These are phyloP conservation scores for Calonectria naviculata DNA, from an alignment of 2,329 filamentous ascomycete species.

Conservation along the genomic window DNA sequence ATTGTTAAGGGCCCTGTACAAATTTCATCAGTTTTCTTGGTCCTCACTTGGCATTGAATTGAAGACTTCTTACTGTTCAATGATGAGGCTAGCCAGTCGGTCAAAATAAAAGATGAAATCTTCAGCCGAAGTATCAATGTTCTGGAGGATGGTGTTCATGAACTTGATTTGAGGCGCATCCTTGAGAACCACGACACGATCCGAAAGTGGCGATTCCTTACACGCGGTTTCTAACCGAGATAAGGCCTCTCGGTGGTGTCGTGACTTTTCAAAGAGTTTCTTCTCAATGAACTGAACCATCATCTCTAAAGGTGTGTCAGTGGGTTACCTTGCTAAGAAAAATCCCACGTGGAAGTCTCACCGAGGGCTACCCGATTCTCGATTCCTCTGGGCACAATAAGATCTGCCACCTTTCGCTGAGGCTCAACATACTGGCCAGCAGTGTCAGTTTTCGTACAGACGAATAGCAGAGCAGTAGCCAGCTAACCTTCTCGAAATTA, in stretches of 20 bases:
- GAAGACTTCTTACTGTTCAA: conserved; percentile 72
- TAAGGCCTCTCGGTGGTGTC: conserved; percentile 82
- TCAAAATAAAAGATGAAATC: conserved; percentile 99
- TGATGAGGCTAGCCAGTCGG: conserved; percentile 82
- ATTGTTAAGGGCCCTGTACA: conserved; percentile 77
- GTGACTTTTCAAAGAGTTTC: conserved; percentile 87
- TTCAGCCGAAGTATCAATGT: conserved; percentile 81
- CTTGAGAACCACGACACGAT: conserved; percentile 79
- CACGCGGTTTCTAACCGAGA: conserved; percentile 79
- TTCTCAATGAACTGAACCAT: conserved; percentile 93
- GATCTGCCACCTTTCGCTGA: conserved; percentile 90
- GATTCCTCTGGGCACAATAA: conserved; percentile 94
- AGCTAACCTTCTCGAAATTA: conserved; percentile 81
- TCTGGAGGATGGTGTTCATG: conserved; percentile 91
- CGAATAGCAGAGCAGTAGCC: background rate
- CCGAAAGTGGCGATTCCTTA: conserved; percentile 77
- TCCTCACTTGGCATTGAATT: background rate
- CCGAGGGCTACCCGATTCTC: conserved; percentile 93
- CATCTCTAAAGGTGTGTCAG: conserved; percentile 70
- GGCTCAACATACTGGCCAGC: conserved; percentile 81
- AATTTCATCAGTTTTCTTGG: conserved; percentile 11
- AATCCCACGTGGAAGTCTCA: conserved; percentile 49
- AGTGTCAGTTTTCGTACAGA: conserved; percentile 22
- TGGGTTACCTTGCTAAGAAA: background rate
- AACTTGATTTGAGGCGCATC: conserved; percentile 84